Evolutionary conservation across 306 rosid genomes (phyloP).

Genomic region (Medicago lupulina): DNA sequence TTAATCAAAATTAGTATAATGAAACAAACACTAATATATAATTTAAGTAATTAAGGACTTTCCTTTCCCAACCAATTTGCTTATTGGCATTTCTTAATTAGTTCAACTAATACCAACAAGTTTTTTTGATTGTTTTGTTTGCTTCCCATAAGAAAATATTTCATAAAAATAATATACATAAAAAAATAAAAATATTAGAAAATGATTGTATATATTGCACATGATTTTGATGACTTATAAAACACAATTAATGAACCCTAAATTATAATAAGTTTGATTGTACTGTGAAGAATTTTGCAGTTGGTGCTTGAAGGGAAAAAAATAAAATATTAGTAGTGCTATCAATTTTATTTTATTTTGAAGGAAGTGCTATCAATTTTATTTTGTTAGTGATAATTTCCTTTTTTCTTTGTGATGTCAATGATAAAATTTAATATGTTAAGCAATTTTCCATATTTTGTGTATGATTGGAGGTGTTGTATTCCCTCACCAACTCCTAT

Average conservation of each 20-base stretch:
- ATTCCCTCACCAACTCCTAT: constrained; percentile 13
- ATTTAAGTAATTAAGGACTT: not conserved
- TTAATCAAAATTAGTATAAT: not conserved
- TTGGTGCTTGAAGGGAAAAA: not conserved
- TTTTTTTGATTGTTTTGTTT: not conserved
- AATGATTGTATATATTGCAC: not conserved
- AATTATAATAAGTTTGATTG: not conserved
- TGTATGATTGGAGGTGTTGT: constrained; percentile 9
- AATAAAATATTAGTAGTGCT: no score
- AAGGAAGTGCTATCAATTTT: no score
- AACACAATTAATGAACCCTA: not conserved
- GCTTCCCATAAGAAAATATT: not conserved
- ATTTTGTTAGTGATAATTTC: no score
- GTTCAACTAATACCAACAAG: not conserved
- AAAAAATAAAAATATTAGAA: not conserved
- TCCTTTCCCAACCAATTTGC: not conserved
- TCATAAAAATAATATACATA: not conserved
- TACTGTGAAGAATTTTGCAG: not conserved
- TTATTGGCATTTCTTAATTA: not conserved
- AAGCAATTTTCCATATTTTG: not conserved
- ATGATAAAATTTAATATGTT: no score
- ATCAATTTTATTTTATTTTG: no score
- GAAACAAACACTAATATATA: not conserved
- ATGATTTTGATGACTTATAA: not conserved
- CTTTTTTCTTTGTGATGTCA: no score